phyloP scores from a whole-genome alignment of 352 stramenopile species.

The Globisporangium barbulae region DNA sequence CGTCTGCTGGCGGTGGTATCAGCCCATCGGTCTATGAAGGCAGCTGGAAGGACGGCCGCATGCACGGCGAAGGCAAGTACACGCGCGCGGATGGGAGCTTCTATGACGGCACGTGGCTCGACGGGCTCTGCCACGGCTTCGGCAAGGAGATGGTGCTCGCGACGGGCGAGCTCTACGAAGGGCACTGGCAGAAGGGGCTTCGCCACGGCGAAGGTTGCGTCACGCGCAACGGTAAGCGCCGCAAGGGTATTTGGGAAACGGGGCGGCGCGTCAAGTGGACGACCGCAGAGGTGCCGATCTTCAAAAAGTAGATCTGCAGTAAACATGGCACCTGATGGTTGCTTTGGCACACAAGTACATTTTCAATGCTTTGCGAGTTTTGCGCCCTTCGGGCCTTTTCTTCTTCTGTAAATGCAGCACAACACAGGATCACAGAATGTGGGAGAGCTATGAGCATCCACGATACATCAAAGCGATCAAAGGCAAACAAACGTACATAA shows the following conservation, averaged over 20 bases:
- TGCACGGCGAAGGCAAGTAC: constrained; percentile 71
- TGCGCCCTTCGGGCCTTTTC: constrained; percentile 45
- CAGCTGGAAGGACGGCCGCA: constrained; percentile 55
- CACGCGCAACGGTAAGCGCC: constrained; percentile 37
- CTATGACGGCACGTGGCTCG: constrained; percentile 62
- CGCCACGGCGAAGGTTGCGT: constrained; percentile 58
- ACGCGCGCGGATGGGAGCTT: constrained; percentile 51
- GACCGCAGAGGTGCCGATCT: constrained; percentile 43
- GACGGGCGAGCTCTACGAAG: constrained; percentile 56
- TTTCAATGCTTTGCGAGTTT: constrained; percentile 54
- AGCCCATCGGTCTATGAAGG: constrained; percentile 42
- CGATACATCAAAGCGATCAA: neutral
- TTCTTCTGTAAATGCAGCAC: constrained; percentile 26
- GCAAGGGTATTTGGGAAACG: constrained; percentile 56
- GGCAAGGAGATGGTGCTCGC: constrained; percentile 46
- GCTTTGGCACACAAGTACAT: neutral
- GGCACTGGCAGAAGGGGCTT: constrained; percentile 46
- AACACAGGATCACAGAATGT: neutral
- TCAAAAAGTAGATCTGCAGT: constrained; percentile 18
- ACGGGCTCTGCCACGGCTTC: constrained; percentile 53
- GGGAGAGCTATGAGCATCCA: neutral
- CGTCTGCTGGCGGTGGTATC: neutral
- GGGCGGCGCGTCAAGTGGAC: constrained; percentile 65
- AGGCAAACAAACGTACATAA: constrained; percentile 31
- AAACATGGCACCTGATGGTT: neutral